Evolutionary conservation across 345 rosid species (phyloP), one percentile per base, ranked within the genome.

Genomic region (Arabis alpina): DNA sequence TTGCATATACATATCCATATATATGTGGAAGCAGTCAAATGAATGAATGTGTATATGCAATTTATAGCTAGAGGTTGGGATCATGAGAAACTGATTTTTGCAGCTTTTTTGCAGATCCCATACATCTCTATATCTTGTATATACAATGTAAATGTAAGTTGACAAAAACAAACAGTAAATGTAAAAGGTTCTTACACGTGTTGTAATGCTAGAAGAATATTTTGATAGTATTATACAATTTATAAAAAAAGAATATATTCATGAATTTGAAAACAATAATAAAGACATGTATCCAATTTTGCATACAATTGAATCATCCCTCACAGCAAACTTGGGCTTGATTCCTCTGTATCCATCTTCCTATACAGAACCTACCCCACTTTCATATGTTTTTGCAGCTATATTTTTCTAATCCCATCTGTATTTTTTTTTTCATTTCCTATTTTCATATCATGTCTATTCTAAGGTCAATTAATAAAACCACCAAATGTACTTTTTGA

Each of bases 261-360:
- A 40, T 11, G 32, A 43, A 42, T 43, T 5, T 42, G 15, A 41
- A n/a, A 32, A 34, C 27, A 54, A 54, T 30, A 36, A 37, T 62
- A 11, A 62, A 47, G 64, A 56, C 67, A 74, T 53, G 34, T 42
- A 44, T 42, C 61, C 55, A 58, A 43, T 51, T 66, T 41, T 66
- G 53, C 67, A 51, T 59, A 64, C 77, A 40, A 58, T 50, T 66
- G 67, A 58, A 58, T 73, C 13, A 64, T 50, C 27, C 27, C 51
- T 39, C 45, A 15, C 49, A 72, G 57, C 40, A 44, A 54, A 63
- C 57, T 63, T 54, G 34, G 15, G 47, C 13, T 61, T 72, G 61
- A 73, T 65, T 56, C 60, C 12, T 49, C 50, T 30, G 54, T 40
- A 61, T 53, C 55, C 68, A 59, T 51, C 74, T 50, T 15, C 16